Conservation (phyloP, 106 monocot genomes). For the Allium sativum region DNA sequence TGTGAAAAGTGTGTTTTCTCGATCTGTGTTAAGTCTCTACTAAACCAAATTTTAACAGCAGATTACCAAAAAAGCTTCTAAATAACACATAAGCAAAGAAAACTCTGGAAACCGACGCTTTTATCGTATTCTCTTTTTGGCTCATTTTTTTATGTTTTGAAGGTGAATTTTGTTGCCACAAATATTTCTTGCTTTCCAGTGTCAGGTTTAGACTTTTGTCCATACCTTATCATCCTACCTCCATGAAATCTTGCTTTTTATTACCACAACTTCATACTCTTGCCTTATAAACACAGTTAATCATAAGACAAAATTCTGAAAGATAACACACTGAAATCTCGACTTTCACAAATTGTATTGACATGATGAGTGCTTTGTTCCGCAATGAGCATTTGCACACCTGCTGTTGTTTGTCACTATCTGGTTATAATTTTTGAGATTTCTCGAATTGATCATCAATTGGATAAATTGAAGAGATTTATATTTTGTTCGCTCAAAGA, state of each 20-base stretch:
- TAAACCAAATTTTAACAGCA: slow-evolving; percentile 9
- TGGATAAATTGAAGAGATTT: no score
- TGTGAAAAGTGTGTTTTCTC: slow-evolving; percentile 4
- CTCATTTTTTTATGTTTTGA: slow-evolving; percentile 10
- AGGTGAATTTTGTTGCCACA: slow-evolving; percentile 6
- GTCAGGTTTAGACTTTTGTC: background rate
- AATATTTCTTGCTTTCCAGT: background rate
- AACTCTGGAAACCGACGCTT: background rate
- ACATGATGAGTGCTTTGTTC: no score
- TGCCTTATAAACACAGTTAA: slow-evolving; percentile 3
- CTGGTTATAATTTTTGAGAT: no score
- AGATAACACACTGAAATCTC: background rate
- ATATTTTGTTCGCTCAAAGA: no score
- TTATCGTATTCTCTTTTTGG: background rate
- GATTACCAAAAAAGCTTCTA: slow-evolving; percentile 17
- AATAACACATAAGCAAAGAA: background rate
- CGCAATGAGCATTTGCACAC: slow-evolving; percentile 5
- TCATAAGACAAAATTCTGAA: background rate
- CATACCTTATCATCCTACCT: background rate
- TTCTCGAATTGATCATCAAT: no score
- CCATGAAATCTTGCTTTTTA: background rate
- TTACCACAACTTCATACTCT: background rate
- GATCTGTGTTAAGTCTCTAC: slow-evolving; percentile 4
- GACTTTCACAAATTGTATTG: background rate
- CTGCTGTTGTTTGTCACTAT: background rate